phyloP scores from a whole-genome alignment of 441 rosid species.

The Adansonia rubrostipa region DNA sequence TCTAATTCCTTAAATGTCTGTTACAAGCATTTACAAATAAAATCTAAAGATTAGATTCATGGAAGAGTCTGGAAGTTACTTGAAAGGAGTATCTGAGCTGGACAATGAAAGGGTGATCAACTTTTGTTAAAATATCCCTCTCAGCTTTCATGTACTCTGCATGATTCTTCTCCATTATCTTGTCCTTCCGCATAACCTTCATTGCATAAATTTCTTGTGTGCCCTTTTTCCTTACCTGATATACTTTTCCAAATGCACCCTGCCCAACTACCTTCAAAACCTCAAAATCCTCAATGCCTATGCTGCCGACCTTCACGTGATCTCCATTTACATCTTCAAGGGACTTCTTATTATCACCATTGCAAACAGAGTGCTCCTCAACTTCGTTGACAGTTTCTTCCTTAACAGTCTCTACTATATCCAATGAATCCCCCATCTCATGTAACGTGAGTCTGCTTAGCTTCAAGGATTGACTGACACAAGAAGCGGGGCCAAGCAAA shows the following conservation, averaged over 20 bases:
- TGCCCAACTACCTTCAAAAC: slow-evolving; percentile 88
- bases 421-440: slow-evolving; percentile 57
- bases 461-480: slow-evolving; percentile 61
- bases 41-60: not conserved
- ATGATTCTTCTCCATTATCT: slow-evolving; percentile 88
- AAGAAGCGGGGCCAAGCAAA: slow-evolving; percentile 78
- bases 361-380: slow-evolving; percentile 44
- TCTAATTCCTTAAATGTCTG: not conserved
- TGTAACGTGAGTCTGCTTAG: slow-evolving; percentile 61
- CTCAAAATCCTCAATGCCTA: slow-evolving; percentile 87
- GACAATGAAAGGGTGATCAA: slow-evolving; percentile 91
- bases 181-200: slow-evolving; percentile 99
- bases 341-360: slow-evolving; percentile 35
- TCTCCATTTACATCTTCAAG: slow-evolving; percentile 33
- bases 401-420: slow-evolving; percentile 48
- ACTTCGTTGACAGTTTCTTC: slow-evolving; percentile 42
- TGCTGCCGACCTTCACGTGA: slow-evolving; percentile 36
- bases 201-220: slow-evolving; percentile 86
- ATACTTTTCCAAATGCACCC: slow-evolving; percentile 96
- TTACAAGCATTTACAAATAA: not conserved
- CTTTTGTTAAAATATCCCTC: slow-evolving; percentile 81
- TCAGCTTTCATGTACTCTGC: slow-evolving; percentile 95
- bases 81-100: slow-evolving; percentile 90
- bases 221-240: slow-evolving; percentile 84
- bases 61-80: slow-evolving; percentile 40